phyloP scores from a whole-genome alignment of 1,139 yeast species.

The Schizosaccharomyces versatilis region DNA sequence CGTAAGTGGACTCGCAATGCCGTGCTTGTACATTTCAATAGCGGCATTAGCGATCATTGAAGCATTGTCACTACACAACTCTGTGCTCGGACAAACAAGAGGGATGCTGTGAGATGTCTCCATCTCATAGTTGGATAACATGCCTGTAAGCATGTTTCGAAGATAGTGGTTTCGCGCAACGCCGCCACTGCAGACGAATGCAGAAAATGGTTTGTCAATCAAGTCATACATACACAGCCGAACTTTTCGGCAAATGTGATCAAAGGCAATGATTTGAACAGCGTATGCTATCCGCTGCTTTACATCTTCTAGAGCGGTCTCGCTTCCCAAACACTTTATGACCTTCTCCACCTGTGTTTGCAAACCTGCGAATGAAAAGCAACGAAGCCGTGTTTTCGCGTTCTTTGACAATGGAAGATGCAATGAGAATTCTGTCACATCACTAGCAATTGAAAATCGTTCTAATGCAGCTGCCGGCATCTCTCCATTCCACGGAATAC shows the following conservation, averaged over 20 bases:
- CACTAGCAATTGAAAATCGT: constrained; percentile 18
- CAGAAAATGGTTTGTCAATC: constrained; percentile 1
- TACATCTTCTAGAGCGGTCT: not conserved
- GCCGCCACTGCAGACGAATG: constrained; percentile 11
- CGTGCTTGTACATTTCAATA: constrained; percentile 50
- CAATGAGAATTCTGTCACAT: not conserved
- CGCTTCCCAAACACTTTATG: not conserved
- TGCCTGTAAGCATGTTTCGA: constrained; percentile 5
- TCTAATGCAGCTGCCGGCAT: constrained; percentile 79
- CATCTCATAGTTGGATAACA: not conserved
- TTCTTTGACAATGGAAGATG: constrained; percentile 2
- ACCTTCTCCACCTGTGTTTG: constrained; percentile 4
- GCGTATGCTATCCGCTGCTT: constrained; percentile 6
- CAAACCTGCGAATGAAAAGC: constrained; percentile 10
- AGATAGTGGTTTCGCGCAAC: constrained; percentile 9
- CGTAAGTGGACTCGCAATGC: constrained; percentile 9
- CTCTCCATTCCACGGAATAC: constrained; percentile 37
- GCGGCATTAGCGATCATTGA: constrained; percentile 97
- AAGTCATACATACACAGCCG: constrained; percentile 2
- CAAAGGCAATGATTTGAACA: constrained; percentile 10
- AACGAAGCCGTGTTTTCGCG: constrained; percentile 21
- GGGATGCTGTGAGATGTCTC: not conserved
- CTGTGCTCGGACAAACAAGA: constrained; percentile 36
- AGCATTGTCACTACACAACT: constrained; percentile 82
- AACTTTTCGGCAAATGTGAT: constrained; percentile 7